Evolutionary conservation across 106 monocot genomes (phyloP).

Genomic region (Hemerocallis citrina): DNA sequence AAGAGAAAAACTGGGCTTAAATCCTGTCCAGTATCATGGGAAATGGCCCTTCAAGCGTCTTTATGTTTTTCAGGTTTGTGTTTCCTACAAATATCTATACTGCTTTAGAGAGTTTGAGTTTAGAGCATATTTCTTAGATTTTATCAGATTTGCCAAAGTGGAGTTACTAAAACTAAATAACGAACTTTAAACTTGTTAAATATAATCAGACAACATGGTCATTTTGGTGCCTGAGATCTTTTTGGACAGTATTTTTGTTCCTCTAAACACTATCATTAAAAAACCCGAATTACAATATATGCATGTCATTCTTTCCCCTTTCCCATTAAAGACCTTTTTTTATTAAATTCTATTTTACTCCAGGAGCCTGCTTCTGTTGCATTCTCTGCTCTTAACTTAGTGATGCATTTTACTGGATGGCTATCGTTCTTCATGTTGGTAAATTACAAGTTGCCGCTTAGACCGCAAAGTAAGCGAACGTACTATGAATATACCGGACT

Average conservation of each 20-base stretch:
- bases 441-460: constrained; percentile 66
- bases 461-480: constrained; percentile 62
- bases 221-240: too few relatives aligned
- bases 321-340: not conserved
- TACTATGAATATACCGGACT: constrained; percentile 81
- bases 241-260: too few relatives aligned
- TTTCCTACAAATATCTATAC: not conserved
- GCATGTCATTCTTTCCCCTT: too few relatives aligned
- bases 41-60: constrained; percentile 83
- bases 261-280: too few relatives aligned
- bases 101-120: too few relatives aligned
- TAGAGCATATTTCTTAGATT: too few relatives aligned
- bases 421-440: constrained; percentile 64
- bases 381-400: constrained; percentile 70
- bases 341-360: not conserved
- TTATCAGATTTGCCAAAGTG: too few relatives aligned
- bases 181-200: not conserved
- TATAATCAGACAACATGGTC: too few relatives aligned
- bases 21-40: constrained; percentile 83
- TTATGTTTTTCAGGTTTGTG: constrained; percentile 56
- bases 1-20: constrained; percentile 44
- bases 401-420: constrained; percentile 88
- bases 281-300: too few relatives aligned
- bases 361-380: constrained; percentile 75
- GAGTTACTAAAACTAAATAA: too few relatives aligned